Percentiles rank a stretch among this genome's conserved stretches.
These are phyloP conservation scores for Camelina hispida DNA, from an alignment of 345 rosid species.

Conservation along the genomic window DNA sequence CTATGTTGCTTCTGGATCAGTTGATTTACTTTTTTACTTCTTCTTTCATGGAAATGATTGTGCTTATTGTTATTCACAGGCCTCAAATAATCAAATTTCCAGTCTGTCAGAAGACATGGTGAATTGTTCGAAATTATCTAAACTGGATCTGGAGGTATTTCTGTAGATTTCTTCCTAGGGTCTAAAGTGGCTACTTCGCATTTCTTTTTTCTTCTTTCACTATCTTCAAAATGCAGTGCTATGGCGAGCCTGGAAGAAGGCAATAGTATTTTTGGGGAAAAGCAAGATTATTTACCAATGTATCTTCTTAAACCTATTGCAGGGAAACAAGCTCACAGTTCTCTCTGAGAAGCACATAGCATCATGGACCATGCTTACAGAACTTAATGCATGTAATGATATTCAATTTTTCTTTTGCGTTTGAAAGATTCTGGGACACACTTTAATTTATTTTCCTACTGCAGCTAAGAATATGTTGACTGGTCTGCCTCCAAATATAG, in stretches of 20 bases:
- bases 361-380: constrained; percentile 81
- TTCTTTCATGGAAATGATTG: constrained; percentile 25
- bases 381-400: constrained; percentile 79
- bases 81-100: constrained; percentile 70
- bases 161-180: background rate
- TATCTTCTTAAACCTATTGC: constrained; percentile 36
- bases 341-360: constrained; percentile 64
- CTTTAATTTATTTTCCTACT: constrained; percentile 20
- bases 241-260: constrained; percentile 25
- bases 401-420: constrained; percentile 4
- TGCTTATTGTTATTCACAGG: constrained; percentile 51
- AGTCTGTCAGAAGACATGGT: constrained; percentile 75
- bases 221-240: background rate
- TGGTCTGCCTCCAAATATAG: constrained; percentile 73
- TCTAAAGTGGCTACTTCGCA: constrained; percentile 10
- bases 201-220: constrained; percentile 11
- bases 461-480: constrained; percentile 81
- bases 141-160: constrained; percentile 84
- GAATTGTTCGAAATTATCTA: constrained; percentile 70
- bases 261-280: constrained; percentile 4
- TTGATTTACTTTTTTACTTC: constrained; percentile 3
- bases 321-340: constrained; percentile 82
- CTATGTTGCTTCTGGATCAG: constrained; percentile 30
- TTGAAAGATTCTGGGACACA: constrained; percentile 13
- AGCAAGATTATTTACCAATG: constrained; percentile 14